phyloP scores from a whole-genome alignment of 1,284 basidiomycete species.

The Fomitopsis schrenkii region DNA sequence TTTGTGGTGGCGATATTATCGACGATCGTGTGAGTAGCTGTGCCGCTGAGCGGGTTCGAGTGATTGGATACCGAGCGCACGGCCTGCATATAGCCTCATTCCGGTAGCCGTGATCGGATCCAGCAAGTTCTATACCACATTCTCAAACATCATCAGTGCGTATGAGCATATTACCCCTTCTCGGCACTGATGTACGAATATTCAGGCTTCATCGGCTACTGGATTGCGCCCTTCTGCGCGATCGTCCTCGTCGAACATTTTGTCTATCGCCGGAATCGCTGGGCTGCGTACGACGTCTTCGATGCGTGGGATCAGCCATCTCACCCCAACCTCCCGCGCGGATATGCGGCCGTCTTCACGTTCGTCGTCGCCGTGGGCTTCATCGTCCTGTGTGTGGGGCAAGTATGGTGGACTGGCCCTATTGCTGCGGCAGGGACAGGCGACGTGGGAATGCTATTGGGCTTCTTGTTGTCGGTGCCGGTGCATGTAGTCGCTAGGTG shows the following conservation, averaged over 20 bases:
- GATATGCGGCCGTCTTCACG: slow-evolving; percentile 45
- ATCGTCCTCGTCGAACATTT: slow-evolving; percentile 57
- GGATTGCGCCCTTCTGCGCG: slow-evolving; percentile 50
- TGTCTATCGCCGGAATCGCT: slow-evolving; percentile 41
- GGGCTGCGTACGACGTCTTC: slow-evolving; percentile 30
- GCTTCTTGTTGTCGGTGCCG: slow-evolving; percentile 36
- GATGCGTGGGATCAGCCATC: slow-evolving; percentile 38
- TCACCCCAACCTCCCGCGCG: slow-evolving; percentile 35
- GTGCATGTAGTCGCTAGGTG: slow-evolving; percentile 26
- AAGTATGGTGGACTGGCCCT: slow-evolving; percentile 53
- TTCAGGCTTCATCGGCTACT: slow-evolving; percentile 53
- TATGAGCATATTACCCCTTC: background rate
- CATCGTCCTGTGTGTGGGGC: slow-evolving; percentile 55
- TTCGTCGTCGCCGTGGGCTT: slow-evolving; percentile 43
- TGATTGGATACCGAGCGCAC: background rate
- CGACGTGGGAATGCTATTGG: slow-evolving; percentile 52
- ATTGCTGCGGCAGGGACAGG: slow-evolving; percentile 45
- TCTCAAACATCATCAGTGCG: slow-evolving; percentile 53
- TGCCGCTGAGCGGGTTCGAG: slow-evolving; percentile 5
- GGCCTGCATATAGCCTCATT: slow-evolving; percentile 25
- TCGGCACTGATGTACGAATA: background rate
- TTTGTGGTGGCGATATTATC: slow-evolving; percentile 71
- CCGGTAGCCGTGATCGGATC: slow-evolving; percentile 59
- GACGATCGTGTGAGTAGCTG: slow-evolving; percentile 53
- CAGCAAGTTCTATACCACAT: slow-evolving; percentile 51